These are phyloP conservation scores for Penicillium argentinense DNA, from an alignment of 495 filamentous ascomycete genomes.

Conservation along the genomic window DNA sequence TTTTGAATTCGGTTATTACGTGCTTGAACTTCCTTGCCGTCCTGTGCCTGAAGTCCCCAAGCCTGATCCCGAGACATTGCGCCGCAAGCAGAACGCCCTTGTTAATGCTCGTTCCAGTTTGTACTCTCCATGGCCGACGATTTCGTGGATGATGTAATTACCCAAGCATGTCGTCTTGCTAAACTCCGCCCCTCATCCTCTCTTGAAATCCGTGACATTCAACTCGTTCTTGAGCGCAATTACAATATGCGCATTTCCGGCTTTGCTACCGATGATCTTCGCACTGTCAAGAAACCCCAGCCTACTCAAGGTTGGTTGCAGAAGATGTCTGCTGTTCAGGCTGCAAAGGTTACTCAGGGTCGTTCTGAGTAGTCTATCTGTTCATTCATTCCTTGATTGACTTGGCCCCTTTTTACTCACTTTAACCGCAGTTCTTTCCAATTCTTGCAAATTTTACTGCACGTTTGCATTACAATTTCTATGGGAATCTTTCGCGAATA, in stretches of 20 bases:
- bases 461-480: no score
- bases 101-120: slow-evolving; percentile 52
- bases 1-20: no score
- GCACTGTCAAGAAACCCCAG: slow-evolving; percentile 88
- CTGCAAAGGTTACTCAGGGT: slow-evolving; percentile 70
- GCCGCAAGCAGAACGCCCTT: not conserved
- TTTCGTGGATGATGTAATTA: slow-evolving; percentile 89
- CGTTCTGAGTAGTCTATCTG: slow-evolving; percentile 37
- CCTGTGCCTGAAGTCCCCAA: no score
- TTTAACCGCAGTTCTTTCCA: not conserved
- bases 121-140: slow-evolving; percentile 88
- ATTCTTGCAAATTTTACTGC: no score
- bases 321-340: slow-evolving; percentile 95
- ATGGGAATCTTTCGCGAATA: no score
- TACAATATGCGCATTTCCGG: slow-evolving; percentile 98
- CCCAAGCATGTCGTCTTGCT: slow-evolving; percentile 82
- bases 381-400: not conserved
- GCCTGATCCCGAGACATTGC: no score
- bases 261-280: slow-evolving; percentile 88
- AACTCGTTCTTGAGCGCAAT: slow-evolving; percentile 91
- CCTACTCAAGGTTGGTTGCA: slow-evolving; percentile 84
- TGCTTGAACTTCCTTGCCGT: no score
- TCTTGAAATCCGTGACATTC: slow-evolving; percentile 90
- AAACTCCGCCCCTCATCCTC: slow-evolving; percentile 87
- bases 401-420: not conserved